These are phyloP conservation scores for Aureobasidium sp. DNA, from an alignment of 2,329 filamentous ascomycete species.

Conservation along the genomic window DNA sequence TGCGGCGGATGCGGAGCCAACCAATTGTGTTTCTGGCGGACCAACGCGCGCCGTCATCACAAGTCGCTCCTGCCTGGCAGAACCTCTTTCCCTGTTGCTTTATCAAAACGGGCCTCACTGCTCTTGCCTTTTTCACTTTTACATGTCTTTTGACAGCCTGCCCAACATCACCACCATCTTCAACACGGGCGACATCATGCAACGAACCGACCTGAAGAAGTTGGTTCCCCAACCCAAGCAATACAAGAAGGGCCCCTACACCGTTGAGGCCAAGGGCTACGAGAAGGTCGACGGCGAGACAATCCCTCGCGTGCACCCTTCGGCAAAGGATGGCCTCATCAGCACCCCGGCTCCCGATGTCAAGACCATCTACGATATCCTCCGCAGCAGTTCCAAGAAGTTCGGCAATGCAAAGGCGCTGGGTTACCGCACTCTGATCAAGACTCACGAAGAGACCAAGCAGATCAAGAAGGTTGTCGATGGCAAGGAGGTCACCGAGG, in stretches of 20 bases:
- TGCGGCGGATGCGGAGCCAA: not conserved
- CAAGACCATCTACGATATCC: slow-evolving; percentile 69
- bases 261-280: slow-evolving; percentile 61
- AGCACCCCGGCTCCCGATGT: slow-evolving; percentile 59
- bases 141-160: slow-evolving; percentile 13
- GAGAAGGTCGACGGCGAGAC: slow-evolving; percentile 71
- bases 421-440: slow-evolving; percentile 64
- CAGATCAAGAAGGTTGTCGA: slow-evolving; percentile 84
- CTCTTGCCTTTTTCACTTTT: not conserved
- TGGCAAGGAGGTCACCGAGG: slow-evolving; percentile 67
- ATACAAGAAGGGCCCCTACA: slow-evolving; percentile 62
- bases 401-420: slow-evolving; percentile 44
- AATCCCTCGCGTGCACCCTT: slow-evolving; percentile 66
- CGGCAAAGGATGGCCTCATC: slow-evolving; percentile 61
- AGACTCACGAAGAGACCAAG: slow-evolving; percentile 75
- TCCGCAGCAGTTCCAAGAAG: slow-evolving; percentile 57
- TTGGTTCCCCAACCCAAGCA: slow-evolving; percentile 38
- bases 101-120: not conserved
- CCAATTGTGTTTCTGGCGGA: not conserved
- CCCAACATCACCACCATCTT: slow-evolving; percentile 1
- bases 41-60: slow-evolving; percentile 1
- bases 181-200: slow-evolving; percentile 26
- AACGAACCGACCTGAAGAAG: slow-evolving; percentile 37
- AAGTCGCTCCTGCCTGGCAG: slow-evolving; percentile 3
- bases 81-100: not conserved